A percentile compares a stretch with the other conserved stretches of the same genome.
phyloP scores from a whole-genome alignment of 331 rosid genomes.

The Phaseolus coccineus region DNA sequence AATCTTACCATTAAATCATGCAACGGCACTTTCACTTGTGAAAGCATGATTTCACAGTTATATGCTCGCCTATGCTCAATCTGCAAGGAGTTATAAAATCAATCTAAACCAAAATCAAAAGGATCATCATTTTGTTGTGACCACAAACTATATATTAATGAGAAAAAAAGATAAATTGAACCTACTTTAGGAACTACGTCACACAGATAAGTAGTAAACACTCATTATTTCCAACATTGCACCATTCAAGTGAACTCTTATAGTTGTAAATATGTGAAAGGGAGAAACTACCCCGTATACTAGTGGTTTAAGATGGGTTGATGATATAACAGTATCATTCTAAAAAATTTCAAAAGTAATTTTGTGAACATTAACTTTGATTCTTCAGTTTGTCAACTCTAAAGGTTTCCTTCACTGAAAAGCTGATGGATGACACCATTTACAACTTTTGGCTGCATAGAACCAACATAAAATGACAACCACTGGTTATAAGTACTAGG shows the following conservation, averaged over 20 bases:
- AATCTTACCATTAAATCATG: slow-evolving; percentile 82
- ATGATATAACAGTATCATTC: slow-evolving; percentile 21
- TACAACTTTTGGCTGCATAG: slow-evolving; percentile 23
- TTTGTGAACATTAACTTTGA: slow-evolving; percentile 14
- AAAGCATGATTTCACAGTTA: slow-evolving; percentile 98
- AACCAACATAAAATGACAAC: slow-evolving; percentile 29
- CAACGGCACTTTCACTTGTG: slow-evolving; percentile 90
- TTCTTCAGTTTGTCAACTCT: slow-evolving; percentile 29
- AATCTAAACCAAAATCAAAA: slow-evolving; percentile 27
- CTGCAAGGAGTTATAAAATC: slow-evolving; percentile 56
- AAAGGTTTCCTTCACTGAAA: slow-evolving; percentile 23
- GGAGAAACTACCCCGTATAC: slow-evolving; percentile 28
- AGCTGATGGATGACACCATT: slow-evolving; percentile 33
- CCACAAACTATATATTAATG: slow-evolving; percentile 21
- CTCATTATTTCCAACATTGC: slow-evolving; percentile 36
- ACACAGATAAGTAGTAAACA: slow-evolving; percentile 25
- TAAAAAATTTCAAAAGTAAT: slow-evolving; percentile 25
- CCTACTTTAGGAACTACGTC: slow-evolving; percentile 33
- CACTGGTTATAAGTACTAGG: slow-evolving; percentile 12
- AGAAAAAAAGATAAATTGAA: slow-evolving; percentile 34
- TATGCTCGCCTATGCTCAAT: slow-evolving; percentile 93
- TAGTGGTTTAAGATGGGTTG: slow-evolving; percentile 27
- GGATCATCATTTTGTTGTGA: slow-evolving; percentile 1
- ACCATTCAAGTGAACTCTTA: slow-evolving; percentile 27
- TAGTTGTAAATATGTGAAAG: slow-evolving; percentile 30